Conservation (phyloP, 176 grass and related monocot genomes). For the Aegilops bicornis region DNA sequence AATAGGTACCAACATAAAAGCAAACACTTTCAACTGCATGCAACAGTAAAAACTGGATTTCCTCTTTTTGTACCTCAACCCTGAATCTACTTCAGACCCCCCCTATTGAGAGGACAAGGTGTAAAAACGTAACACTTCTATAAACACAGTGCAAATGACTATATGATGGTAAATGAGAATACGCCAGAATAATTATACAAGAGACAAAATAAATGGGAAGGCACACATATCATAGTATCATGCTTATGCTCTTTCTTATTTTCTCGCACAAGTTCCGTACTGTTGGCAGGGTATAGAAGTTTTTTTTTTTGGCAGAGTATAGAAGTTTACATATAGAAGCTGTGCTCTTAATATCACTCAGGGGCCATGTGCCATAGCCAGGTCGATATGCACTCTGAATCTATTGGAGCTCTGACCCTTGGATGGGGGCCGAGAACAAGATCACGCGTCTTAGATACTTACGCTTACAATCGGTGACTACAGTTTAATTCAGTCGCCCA, state of each 20-base stretch:
- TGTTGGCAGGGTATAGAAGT: background rate
- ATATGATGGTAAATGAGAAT: background rate
- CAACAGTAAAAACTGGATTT: background rate
- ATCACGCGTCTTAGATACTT: background rate
- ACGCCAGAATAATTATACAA: background rate
- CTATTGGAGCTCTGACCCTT: background rate
- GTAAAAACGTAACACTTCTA: slow-evolving; percentile 11
- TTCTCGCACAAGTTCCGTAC: background rate
- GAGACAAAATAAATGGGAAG: background rate
- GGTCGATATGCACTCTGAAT: background rate
- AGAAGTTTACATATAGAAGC: background rate
- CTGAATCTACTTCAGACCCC: background rate
- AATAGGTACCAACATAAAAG: background rate
- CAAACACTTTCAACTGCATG: background rate
- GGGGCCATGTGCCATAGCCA: background rate
- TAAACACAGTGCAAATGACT: background rate
- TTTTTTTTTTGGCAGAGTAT: background rate
- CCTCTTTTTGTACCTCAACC: too few relatives aligned
- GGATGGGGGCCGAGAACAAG: background rate
- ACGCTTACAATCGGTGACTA: background rate
- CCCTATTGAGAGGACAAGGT: background rate
- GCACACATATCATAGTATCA: background rate
- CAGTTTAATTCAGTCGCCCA: background rate
- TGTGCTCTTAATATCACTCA: background rate
- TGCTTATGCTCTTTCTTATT: background rate